Evolutionary conservation across 805 yeast species (phyloP).

Genomic region (Clavispora fructus): DNA sequence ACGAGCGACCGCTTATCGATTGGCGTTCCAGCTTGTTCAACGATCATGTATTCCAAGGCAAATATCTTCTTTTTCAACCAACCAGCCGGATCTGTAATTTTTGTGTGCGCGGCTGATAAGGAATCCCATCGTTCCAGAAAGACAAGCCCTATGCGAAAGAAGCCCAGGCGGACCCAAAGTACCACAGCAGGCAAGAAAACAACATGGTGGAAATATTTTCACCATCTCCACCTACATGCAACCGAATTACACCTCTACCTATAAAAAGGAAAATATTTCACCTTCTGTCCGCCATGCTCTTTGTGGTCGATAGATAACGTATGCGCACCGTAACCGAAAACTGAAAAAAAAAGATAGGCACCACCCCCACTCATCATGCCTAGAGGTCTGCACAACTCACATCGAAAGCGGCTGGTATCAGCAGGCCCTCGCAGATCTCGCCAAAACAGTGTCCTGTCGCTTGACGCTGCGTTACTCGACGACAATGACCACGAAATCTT

Average conservation of each 20-base stretch:
- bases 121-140: background rate
- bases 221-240: too few species aligned
- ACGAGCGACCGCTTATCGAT: too few species aligned
- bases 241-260: too few species aligned
- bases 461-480: slow-evolving; percentile 36
- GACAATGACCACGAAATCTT: slow-evolving; percentile 67
- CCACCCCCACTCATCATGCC: background rate
- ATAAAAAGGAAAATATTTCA: too few species aligned
- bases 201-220: too few species aligned
- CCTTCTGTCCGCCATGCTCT: background rate
- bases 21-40: too few species aligned
- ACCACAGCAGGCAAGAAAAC: background rate
- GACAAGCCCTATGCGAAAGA: background rate
- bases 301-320: background rate
- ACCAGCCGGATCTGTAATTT: background rate
- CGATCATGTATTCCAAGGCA: too few species aligned
- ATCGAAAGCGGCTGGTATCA: background rate
- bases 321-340: background rate
- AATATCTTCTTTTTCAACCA: background rate
- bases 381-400: background rate
- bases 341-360: background rate
- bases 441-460: slow-evolving; percentile 28
- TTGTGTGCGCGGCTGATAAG: background rate
- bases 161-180: background rate
- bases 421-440: slow-evolving; percentile 13